Evolutionary conservation across 2,329 filamentous ascomycete genomes (phyloP), one percentile per base, ranked within the genome.

Genomic region (Hypoxylon sp.): DNA sequence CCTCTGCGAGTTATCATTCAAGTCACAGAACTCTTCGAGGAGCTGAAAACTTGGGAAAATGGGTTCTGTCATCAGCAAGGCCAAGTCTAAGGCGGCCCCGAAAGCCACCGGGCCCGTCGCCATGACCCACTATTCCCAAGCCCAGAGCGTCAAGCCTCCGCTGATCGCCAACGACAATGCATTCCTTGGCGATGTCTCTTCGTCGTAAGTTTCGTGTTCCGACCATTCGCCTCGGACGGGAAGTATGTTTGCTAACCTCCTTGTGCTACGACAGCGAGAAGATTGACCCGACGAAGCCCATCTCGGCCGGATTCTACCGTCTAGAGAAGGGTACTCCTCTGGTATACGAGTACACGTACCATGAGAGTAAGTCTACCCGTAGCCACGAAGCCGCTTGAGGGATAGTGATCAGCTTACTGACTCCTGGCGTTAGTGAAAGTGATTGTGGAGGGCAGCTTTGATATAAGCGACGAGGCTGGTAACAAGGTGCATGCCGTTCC

Each of bases 81-180:
- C 46, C n/a, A 65, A 56, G 38, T 48, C 64, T 8, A 53, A 56
- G 26, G 57, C 48, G 47, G 43, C 17, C 21, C 50, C 56, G 5
- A 46, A 55, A 8, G 15, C 46, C 5, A 35, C 24, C 13, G 54
- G 45, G 2, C 60, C 64, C 3, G 58, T 67, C 37, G 24, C 64
- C 1, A 58, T 68, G 57, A 46, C 54, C 21, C 80, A 88, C 74
- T 83, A 80, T 71, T 68, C 79, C 47, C 79, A 85, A 68, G 85
- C 84, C 0, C 84, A 88, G 70, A 79, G 77, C 21, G 88, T 83
- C 74, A 84, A 88, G 67, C 85, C 85, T 3, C 86, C 86, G 4
- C 79, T 88, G 43, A 85, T 90, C 59, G 84, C 85, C 29, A 87
- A 87, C 66, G 83, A 88, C 60, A 90, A 90, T 68, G 86, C 86